Evolutionary conservation across 441 rosid species (phyloP), one percentile per base, ranked within the genome.

Genomic region (Jatropha multifida): DNA sequence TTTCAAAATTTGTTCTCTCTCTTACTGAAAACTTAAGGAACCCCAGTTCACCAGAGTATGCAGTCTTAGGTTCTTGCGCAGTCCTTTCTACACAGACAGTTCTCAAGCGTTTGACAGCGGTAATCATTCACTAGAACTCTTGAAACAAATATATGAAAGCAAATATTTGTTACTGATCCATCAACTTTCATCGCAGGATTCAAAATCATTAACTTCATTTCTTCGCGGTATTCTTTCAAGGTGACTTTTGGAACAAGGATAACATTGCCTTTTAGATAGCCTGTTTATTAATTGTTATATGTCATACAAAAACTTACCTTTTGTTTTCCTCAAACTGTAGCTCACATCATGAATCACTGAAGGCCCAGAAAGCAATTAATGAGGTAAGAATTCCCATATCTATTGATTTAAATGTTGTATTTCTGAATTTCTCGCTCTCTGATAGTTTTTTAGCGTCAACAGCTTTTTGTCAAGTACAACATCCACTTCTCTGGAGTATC

Each of bases 391-490:
- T 62, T 83, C 78, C 59, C 55, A 59, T 69, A 54, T 74, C 70
- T 80, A 32, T 52, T 64, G 51, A 72, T 73, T 68, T 42, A 62
- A 51, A 59, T 41, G 60, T 58, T 74, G 40, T 52, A 42, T 54
- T 55, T 83, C 51, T 11, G 64, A 74, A 55, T 79, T 81, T 76
- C 61, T 65, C 60, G 49, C 70, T 42, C 65, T 75, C 71, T 82
- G 79, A 80, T 76, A 37, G 59, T 58, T 74, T 72, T 73, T 81
- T 69, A 61, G n/a, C 79, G 70, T 76, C 72, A 66, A 78, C 98
- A 97, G 99, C 96, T 97, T 78, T 97, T 97, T 88, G 98, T 97
- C 87, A 93, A 93, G 85, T 97, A 90, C 92, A 97, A 97, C 86
- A 94, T 93, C 81, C 87, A 92, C 89, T 97, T 94, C 67, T 88